Evolutionary conservation across 1,284 basidiomycete genomes (phyloP).

Genomic region (Puccinia horiana): DNA sequence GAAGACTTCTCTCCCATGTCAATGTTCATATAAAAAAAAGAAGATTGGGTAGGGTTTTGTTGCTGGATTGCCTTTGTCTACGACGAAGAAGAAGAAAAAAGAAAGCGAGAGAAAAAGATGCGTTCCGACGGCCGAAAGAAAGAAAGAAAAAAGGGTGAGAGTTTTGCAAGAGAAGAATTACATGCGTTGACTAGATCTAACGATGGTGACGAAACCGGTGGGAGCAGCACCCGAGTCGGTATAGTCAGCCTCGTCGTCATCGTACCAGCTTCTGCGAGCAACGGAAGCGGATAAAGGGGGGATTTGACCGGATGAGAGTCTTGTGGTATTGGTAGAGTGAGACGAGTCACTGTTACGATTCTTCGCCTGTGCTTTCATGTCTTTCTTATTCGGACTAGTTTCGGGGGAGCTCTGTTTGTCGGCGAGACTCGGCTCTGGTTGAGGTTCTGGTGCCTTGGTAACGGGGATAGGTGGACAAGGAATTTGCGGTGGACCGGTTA

Average conservation of each 20-base stretch:
- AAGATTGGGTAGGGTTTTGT: too few species aligned
- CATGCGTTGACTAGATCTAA: slow-evolving; percentile 12
- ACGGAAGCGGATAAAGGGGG: background rate
- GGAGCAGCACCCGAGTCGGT: background rate
- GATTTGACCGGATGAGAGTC: background rate
- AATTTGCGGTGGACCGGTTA: background rate
- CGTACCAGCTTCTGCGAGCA: slow-evolving; percentile 3
- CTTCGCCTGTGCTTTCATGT: background rate
- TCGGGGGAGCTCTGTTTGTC: background rate
- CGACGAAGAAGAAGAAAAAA: background rate
- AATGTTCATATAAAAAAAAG: too few species aligned
- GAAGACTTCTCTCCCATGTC: too few species aligned
- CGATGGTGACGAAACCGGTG: slow-evolving; percentile 36
- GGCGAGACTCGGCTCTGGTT: background rate
- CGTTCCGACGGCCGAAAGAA: background rate
- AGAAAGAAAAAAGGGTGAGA: background rate
- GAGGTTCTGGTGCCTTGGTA: background rate
- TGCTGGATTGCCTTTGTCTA: too few species aligned
- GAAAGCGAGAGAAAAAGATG: background rate
- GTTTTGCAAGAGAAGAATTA: background rate
- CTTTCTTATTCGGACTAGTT: background rate
- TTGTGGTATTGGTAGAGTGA: slow-evolving; percentile 20
- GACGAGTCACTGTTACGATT: slow-evolving; percentile 10
- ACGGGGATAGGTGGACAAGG: background rate
- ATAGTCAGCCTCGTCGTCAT: slow-evolving; percentile 20